Conservation (phyloP, 225 moss, liverwort and hornwort species). For the Marchantia polymorpha region DNA sequence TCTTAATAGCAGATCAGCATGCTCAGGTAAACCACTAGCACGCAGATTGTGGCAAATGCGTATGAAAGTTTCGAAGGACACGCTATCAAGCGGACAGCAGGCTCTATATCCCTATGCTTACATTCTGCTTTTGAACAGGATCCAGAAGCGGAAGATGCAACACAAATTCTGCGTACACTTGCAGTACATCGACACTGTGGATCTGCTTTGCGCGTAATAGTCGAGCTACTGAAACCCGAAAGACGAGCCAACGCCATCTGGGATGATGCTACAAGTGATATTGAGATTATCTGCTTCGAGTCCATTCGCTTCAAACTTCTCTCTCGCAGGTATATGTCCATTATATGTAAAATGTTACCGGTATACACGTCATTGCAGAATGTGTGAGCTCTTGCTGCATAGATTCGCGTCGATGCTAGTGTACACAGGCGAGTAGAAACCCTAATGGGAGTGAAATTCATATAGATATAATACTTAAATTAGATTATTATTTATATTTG, state of each 20-base stretch:
- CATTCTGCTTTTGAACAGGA: slow-evolving; percentile 42
- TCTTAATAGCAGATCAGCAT: slow-evolving; percentile 78
- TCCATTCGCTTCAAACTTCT: slow-evolving; percentile 83
- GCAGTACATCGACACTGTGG: slow-evolving; percentile 82
- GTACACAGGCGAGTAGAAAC: too few relatives aligned
- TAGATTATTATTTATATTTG: too few relatives aligned
- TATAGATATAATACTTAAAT: too few relatives aligned
- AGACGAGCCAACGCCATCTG: slow-evolving; percentile 83
- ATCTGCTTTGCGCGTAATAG: slow-evolving; percentile 70
- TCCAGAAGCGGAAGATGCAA: slow-evolving; percentile 84
- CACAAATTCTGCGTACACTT: slow-evolving; percentile 85
- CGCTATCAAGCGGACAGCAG: neutral
- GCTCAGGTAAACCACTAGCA: slow-evolving; percentile 47
- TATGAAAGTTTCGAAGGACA: neutral
- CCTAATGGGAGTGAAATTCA: too few relatives aligned
- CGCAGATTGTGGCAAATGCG: neutral
- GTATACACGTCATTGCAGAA: too few relatives aligned
- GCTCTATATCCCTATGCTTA: too few relatives aligned
- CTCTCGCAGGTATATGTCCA: slow-evolving; percentile 63
- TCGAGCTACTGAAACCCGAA: slow-evolving; percentile 90
- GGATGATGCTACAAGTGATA: slow-evolving; percentile 82
- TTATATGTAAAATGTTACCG: neutral
- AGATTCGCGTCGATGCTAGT: too few relatives aligned
- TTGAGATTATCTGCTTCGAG: slow-evolving; percentile 94
- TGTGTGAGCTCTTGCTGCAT: too few relatives aligned